Percentiles rank a stretch among this genome's conserved stretches.
Evolutionary conservation across 768 basidiomycete genomes (phyloP).

Genomic region (Panaeolus cyanescens): DNA sequence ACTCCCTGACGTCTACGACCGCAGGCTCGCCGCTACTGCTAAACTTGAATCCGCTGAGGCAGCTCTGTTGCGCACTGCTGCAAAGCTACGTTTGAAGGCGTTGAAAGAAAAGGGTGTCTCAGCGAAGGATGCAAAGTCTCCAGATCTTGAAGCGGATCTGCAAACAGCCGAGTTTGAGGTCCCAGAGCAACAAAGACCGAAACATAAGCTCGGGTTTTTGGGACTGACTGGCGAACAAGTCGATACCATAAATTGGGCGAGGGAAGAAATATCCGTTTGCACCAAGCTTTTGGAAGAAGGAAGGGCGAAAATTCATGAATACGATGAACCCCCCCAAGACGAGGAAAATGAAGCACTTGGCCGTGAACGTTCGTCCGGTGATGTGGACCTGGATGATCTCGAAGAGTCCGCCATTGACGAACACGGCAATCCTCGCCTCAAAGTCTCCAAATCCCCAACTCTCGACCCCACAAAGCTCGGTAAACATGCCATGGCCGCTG

Average conservation of each 20-base stretch:
- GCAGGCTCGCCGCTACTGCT: conserved; percentile 67
- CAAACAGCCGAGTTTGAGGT: conserved; percentile 37
- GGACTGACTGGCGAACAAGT: conserved; percentile 82
- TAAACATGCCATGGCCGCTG: conserved; percentile 20
- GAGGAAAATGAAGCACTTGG: conserved; percentile 12
- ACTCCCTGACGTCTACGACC: conserved; percentile 80
- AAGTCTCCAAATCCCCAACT: not conserved
- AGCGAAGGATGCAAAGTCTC: conserved; percentile 12
- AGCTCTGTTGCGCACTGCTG: conserved; percentile 69
- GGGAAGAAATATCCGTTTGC: conserved; percentile 67
- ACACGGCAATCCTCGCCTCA: conserved; percentile 15
- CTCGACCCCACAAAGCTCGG: conserved; percentile 19
- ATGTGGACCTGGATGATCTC: conserved; percentile 12
- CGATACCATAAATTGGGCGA: conserved; percentile 90
- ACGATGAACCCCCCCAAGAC: conserved; percentile 24
- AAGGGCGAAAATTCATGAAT: conserved; percentile 34
- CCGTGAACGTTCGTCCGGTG: conserved; percentile 4
- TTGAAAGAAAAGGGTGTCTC: conserved; percentile 41
- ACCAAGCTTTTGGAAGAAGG: conserved; percentile 54
- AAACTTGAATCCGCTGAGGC: conserved; percentile 92
- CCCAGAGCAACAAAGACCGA: conserved; percentile 73
- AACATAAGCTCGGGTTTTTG: conserved; percentile 68
- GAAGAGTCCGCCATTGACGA: conserved; percentile 14
- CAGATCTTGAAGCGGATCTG: conserved; percentile 5
- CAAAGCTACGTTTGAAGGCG: conserved; percentile 65